Evolutionary conservation across 192 early-diverging fungal species (phyloP).

Genomic region (Coemansia sp.): DNA sequence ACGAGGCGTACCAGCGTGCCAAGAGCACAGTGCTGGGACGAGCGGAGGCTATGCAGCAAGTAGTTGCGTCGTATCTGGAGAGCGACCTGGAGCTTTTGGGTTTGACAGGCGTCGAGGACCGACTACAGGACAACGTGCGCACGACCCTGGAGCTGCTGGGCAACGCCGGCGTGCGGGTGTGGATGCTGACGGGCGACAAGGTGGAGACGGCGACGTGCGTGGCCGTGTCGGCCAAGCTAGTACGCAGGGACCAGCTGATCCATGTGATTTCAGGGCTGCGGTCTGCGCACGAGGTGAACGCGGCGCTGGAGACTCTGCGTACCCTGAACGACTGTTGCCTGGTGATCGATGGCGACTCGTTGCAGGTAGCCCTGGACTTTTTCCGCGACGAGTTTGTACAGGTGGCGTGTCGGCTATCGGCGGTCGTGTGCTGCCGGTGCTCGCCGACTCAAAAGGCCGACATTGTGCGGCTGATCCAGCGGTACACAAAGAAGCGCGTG

Average conservation of each 20-base stretch:
- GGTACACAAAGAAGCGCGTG: slow-evolving; percentile 65
- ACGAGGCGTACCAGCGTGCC: slow-evolving; percentile 60
- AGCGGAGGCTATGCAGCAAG: slow-evolving; percentile 59
- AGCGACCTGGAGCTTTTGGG: slow-evolving; percentile 85
- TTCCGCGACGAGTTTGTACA: slow-evolving; percentile 74
- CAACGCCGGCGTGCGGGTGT: slow-evolving; percentile 87
- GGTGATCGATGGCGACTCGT: slow-evolving; percentile 89
- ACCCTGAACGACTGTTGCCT: slow-evolving; percentile 70
- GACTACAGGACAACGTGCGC: slow-evolving; percentile 89
- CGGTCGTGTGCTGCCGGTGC: slow-evolving; percentile 90
- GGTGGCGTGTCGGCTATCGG: slow-evolving; percentile 66
- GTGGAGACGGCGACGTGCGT: slow-evolving; percentile 96
- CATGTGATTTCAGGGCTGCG: slow-evolving; percentile 70
- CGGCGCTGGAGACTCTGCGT: slow-evolving; percentile 69
- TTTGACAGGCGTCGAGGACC: slow-evolving; percentile 93
- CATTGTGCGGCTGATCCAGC: slow-evolving; percentile 74
- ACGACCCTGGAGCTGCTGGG: slow-evolving; percentile 80
- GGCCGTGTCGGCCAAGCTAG: slow-evolving; percentile 86
- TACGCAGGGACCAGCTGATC: slow-evolving; percentile 80
- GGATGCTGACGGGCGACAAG: slow-evolving; percentile 99
- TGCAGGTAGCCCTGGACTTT: slow-evolving; percentile 71
- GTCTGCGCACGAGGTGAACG: slow-evolving; percentile 37
- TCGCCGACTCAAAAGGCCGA: slow-evolving; percentile 97
- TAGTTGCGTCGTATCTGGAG: slow-evolving; percentile 66
- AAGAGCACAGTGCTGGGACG: slow-evolving; percentile 67